phyloP scores from a whole-genome alignment of 2,329 filamentous ascomycete species.

The Chaetomium sp. region DNA sequence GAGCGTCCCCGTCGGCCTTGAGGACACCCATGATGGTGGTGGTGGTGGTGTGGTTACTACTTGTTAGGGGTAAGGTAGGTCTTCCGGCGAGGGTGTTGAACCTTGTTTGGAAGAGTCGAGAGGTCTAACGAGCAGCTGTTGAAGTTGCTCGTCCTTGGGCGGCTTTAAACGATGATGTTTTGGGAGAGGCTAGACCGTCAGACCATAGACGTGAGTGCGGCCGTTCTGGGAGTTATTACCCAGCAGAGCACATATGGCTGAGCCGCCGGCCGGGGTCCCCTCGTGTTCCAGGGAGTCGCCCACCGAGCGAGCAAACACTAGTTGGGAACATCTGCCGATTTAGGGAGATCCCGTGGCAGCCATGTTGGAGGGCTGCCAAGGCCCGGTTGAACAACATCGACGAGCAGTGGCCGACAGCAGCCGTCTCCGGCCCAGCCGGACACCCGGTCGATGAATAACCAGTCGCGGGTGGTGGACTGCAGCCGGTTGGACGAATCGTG shows the following conservation, averaged over 20 bases:
- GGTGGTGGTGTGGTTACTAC: background rate
- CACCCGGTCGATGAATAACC: background rate
- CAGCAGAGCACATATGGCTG: background rate
- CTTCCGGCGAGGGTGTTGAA: slow-evolving; percentile 14
- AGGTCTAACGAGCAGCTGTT: slow-evolving; percentile 30
- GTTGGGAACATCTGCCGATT: slow-evolving; percentile 27
- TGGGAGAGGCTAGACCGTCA: background rate
- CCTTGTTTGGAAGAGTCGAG: background rate
- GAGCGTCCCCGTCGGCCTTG: background rate
- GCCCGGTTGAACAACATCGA: slow-evolving; percentile 25
- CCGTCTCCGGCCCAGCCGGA: slow-evolving; percentile 2
- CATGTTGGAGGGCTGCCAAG: slow-evolving; percentile 20
- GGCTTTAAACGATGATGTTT: slow-evolving; percentile 16
- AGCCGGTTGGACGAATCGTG: background rate
- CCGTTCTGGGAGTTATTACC: slow-evolving; percentile 17
- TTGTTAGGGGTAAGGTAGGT: too few species aligned
- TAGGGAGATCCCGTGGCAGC: slow-evolving; percentile 11
- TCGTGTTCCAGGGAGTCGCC: background rate
- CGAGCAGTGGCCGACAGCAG: slow-evolving; percentile 11
- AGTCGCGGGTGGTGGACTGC: background rate
- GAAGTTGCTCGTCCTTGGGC: slow-evolving; percentile 30
- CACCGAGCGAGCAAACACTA: background rate
- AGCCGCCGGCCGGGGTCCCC: background rate
- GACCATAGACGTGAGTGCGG: background rate
- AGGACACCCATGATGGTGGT: slow-evolving; percentile 34